phyloP scores from a whole-genome alignment of 1,139 yeast genomes.

The Lodderomyces elongisporus region DNA sequence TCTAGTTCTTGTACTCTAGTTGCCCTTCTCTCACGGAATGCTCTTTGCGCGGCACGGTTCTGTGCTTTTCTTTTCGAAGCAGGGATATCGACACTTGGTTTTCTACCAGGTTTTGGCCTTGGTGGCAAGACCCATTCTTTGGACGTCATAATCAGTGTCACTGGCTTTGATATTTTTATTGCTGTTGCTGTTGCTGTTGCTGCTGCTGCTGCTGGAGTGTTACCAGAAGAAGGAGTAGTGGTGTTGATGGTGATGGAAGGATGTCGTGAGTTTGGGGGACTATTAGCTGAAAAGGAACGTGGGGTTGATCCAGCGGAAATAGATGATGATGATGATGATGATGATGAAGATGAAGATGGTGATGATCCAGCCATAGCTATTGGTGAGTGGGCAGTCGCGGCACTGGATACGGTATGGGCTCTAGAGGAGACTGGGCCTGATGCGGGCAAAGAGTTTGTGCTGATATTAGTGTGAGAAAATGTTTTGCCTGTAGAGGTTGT shows the following conservation, averaged over 20 bases:
- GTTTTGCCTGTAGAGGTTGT: no score
- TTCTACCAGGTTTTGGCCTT: conserved; percentile 84
- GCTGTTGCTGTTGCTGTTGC: conserved; percentile 3
- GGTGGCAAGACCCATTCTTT: conserved; percentile 91
- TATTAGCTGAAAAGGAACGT: conserved; percentile 9
- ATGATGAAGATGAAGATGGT: no score
- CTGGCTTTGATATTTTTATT: no score
- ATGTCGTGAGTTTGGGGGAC: conserved; percentile 7
- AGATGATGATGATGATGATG: no score
- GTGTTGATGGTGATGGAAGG: conserved; percentile 6
- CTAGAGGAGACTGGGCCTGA: no score
- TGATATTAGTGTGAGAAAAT: conserved; percentile 8
- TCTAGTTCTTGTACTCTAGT: conserved; percentile 49
- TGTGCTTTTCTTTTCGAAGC: conserved; percentile 84
- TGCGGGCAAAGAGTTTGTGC: conserved; percentile 5
- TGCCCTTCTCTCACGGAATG: conserved; percentile 80
- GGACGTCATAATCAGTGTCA: conserved; percentile 60
- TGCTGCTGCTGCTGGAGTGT: conserved; percentile 3
- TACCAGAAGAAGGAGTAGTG: no score
- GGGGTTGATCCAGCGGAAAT: conserved; percentile 11
- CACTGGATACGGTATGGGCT: no score
- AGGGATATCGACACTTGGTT: conserved; percentile 72
- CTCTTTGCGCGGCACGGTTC: conserved; percentile 93
- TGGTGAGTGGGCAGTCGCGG: conserved; percentile 35
- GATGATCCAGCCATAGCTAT: conserved; percentile 23